phyloP scores from a whole-genome alignment of 1,284 basidiomycete species.

The Exobasidium rhododendri region DNA sequence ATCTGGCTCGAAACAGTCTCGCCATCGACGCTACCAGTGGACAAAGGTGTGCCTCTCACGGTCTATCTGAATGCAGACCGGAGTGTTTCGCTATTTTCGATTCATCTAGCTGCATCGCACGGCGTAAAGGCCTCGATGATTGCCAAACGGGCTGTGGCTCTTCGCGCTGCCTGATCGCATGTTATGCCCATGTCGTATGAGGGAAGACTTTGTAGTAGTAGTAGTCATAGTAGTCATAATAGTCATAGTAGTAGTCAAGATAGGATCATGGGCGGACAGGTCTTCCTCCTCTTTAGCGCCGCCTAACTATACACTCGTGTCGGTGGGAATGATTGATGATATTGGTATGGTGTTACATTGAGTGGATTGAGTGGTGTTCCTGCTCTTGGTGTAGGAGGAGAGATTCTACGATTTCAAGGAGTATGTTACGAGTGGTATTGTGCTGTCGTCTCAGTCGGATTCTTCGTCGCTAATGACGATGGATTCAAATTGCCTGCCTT shows the following conservation, averaged over 20 bases:
- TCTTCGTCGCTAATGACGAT: neutral
- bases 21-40: neutral
- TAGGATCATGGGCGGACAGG: no score
- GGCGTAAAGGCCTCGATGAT: slow-evolving; percentile 26
- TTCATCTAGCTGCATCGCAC: slow-evolving; percentile 71
- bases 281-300: no score
- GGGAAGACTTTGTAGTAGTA: slow-evolving; percentile 4
- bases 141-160: slow-evolving; percentile 47
- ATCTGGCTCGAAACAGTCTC: slow-evolving; percentile 25
- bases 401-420: no score
- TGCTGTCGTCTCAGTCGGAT: neutral
- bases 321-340: no score
- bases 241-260: no score
- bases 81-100: slow-evolving; percentile 81
- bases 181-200: no score
- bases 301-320: no score
- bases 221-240: no score
- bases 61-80: slow-evolving; percentile 89
- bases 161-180: slow-evolving; percentile 39
- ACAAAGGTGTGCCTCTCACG: slow-evolving; percentile 63
- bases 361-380: no score
- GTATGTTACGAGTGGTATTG: no score
- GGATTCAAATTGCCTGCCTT: neutral
- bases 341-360: no score
- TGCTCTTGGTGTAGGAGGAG: no score